Evolutionary conservation across 306 rosid genomes (phyloP), one percentile per base, ranked within the genome.

Genomic region (Crotalaria pallida): DNA sequence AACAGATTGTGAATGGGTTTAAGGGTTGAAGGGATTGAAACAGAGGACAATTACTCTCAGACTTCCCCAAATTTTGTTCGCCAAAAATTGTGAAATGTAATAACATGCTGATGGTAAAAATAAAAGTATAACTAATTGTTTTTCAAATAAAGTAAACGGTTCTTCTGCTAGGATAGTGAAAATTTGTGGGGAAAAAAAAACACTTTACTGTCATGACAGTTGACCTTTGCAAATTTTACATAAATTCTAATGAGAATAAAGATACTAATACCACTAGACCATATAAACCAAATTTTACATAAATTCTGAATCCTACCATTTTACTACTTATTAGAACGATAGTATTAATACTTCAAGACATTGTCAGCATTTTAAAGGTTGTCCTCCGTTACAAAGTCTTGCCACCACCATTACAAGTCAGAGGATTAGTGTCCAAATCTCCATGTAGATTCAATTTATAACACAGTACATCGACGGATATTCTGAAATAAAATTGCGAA

Each of bases 371-470:
- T 36, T 10, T 36, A 36, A 36, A 9, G 11, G 43, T 36, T 0
- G 10, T 2, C 11, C 72, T 49, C 56, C 22, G 43, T 45, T 27
- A 48, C 82, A 71, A 79, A 63, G 41, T 70, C 53, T 22, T 50
- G 60, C 45, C 55, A 78, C 61, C 72, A 76, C 24, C 72, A 23
- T 67, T 57, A 73, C 10, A 7, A 74, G 84, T 79, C 80, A 77
- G 44, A 47, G 70, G 80, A 79, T 85, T 68, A 49, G 52, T 57
- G 51, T 34, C 71, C 59, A 64, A 50, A 22, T 61, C 34, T 55
- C 72, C 75, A 58, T 55, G 74, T 68, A 65, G 77, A 55, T 49
- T 13, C 21, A 56, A 78, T 78, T 57, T 63, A 50, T 19, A 49
- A 40, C 69, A 17, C 6, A 21, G 44, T 61, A 51, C 29, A 69